Conservation (phyloP, 2,329 filamentous ascomycete genomes). For the Xylaria sp. region DNA sequence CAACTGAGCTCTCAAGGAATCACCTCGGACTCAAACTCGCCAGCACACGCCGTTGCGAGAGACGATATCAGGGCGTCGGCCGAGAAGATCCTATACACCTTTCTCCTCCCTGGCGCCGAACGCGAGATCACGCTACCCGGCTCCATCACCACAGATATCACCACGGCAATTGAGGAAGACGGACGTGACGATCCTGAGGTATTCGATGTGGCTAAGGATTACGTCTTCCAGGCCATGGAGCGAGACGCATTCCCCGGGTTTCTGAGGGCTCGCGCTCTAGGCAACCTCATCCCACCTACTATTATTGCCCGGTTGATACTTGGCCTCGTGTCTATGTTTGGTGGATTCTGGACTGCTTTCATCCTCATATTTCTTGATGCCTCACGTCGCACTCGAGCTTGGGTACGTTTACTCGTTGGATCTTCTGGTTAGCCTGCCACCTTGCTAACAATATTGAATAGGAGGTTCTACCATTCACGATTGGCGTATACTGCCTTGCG, state of each 20-base stretch:
- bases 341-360: slow-evolving; percentile 92
- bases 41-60: slow-evolving; percentile 83
- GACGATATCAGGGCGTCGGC: slow-evolving; percentile 92
- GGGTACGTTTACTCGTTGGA: slow-evolving; percentile 70
- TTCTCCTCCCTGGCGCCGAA: slow-evolving; percentile 92
- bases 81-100: slow-evolving; percentile 99
- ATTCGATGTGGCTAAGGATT: slow-evolving; percentile 97
- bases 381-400: slow-evolving; percentile 78
- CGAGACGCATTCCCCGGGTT: slow-evolving; percentile 98
- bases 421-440: background rate
- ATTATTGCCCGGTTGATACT: slow-evolving; percentile 86
- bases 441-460: slow-evolving; percentile 40
- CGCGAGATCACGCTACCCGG: slow-evolving; percentile 94
- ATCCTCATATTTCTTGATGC: slow-evolving; percentile 91
- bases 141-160: slow-evolving; percentile 86
- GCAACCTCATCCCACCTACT: slow-evolving; percentile 92
- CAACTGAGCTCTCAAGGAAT: slow-evolving; percentile 69
- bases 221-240: slow-evolving; percentile 99
- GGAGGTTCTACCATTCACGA: slow-evolving; percentile 86
- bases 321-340: slow-evolving; percentile 87
- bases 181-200: slow-evolving; percentile 96
- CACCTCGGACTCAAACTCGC: slow-evolving; percentile 82
- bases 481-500: slow-evolving; percentile 87
- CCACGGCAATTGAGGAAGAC: slow-evolving; percentile 86
- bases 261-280: slow-evolving; percentile 91